phyloP scores from a whole-genome alignment of 257 asterid genomes.

The Solanum etuberosum region DNA sequence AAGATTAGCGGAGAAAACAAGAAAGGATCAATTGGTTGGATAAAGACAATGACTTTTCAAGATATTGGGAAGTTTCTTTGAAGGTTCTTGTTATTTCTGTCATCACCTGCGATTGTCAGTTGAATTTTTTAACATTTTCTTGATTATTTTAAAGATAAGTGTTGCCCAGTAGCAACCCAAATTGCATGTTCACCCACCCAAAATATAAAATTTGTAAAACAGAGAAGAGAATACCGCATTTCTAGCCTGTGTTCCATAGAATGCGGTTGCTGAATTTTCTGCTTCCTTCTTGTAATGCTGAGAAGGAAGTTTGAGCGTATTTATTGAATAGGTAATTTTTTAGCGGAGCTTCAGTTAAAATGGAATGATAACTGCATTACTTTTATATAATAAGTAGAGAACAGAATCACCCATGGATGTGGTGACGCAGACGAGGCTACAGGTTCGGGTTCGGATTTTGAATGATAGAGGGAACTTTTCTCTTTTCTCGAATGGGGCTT shows the following conservation, averaged over 20 bases:
- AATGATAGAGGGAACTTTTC: no score
- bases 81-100: not conserved
- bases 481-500: no score
- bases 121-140: not conserved
- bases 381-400: no score
- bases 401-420: no score
- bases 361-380: no score
- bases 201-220: not conserved
- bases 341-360: no score
- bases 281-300: not conserved
- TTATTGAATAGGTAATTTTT: not conserved
- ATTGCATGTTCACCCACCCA: not conserved
- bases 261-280: not conserved
- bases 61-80: not conserved
- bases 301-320: not conserved
- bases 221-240: not conserved
- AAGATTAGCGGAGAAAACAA: not conserved
- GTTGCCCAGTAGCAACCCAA: not conserved
- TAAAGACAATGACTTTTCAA: not conserved
- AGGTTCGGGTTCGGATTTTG: no score
- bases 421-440: no score
- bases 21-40: not conserved
- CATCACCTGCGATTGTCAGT: not conserved
- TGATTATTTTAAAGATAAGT: not conserved
- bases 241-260: not conserved